A percentile compares a stretch with the other conserved stretches of the same genome.
phyloP scores from a whole-genome alignment of 805 yeast genomes.

The Ogataea nakhonphanomensis region DNA sequence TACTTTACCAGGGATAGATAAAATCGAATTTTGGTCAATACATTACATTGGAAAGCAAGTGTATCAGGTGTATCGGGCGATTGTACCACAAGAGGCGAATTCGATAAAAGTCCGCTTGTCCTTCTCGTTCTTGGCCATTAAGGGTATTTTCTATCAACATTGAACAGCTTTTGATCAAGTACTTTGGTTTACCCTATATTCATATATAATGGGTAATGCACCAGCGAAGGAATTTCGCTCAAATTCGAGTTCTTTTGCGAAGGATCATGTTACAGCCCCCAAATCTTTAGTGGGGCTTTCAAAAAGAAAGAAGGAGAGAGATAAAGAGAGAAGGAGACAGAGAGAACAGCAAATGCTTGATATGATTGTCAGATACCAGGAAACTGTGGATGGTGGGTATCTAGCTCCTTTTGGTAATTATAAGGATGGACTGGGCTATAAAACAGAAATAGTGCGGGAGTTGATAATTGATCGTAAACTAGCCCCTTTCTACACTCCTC shows the following conservation, averaged over 20 bases:
- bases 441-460: slow-evolving; percentile 66
- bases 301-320: slow-evolving; percentile 36
- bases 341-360: slow-evolving; percentile 54
- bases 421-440: slow-evolving; percentile 70
- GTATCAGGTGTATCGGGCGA: too few relatives aligned
- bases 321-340: slow-evolving; percentile 52
- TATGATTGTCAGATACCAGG: slow-evolving; percentile 57
- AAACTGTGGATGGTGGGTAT: slow-evolving; percentile 90
- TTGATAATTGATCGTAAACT: slow-evolving; percentile 66
- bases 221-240: slow-evolving; percentile 24
- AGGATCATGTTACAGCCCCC: slow-evolving; percentile 18
- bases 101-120: too few relatives aligned
- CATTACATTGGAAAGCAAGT: too few relatives aligned
- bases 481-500: slow-evolving; percentile 89
- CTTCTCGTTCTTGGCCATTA: too few relatives aligned
- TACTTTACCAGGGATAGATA: too few relatives aligned
- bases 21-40: too few relatives aligned
- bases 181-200: neutral
- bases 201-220: slow-evolving; percentile 24
- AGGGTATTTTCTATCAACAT: too few relatives aligned
- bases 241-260: slow-evolving; percentile 19
- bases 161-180: neutral
- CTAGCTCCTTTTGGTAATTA: slow-evolving; percentile 91
- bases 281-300: slow-evolving; percentile 18
- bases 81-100: too few relatives aligned